Evolutionary conservation across 768 basidiomycete species (phyloP).

Genomic region (Strobilomyces dryophilus): DNA sequence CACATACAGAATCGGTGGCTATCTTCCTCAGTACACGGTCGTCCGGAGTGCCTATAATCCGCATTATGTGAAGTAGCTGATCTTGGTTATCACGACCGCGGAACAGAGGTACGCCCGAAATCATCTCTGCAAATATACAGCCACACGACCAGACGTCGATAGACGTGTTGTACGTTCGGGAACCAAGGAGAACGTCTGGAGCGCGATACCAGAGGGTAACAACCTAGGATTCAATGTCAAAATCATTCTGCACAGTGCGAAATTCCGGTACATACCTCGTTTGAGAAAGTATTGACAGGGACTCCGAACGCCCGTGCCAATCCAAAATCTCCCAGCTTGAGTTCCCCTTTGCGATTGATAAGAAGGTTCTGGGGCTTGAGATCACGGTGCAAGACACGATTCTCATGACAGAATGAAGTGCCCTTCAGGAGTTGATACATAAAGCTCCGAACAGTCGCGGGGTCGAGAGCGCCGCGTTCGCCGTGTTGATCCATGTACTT

Average conservation of each 20-base stretch:
- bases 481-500: slow-evolving; percentile 99
- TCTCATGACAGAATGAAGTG: slow-evolving; percentile 98
- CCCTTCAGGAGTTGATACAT: slow-evolving; percentile 98
- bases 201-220: slow-evolving; percentile 99
- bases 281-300: slow-evolving; percentile 98
- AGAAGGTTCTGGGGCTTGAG: slow-evolving; percentile 98
- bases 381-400: slow-evolving; percentile 95
- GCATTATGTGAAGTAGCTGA: slow-evolving; percentile 96
- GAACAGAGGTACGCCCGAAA: slow-evolving; percentile 94
- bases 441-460: slow-evolving; percentile 86
- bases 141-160: slow-evolving; percentile 99
- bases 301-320: slow-evolving; percentile 97
- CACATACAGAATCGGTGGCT: slow-evolving; percentile 77
- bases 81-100: slow-evolving; percentile 96
- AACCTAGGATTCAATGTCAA: slow-evolving; percentile 51
- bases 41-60: slow-evolving; percentile 92
- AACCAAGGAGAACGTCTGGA: slow-evolving; percentile 95
- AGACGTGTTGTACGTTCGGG: slow-evolving; percentile 94
- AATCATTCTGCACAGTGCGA: background rate
- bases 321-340: slow-evolving; percentile 98
- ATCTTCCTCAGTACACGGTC: slow-evolving; percentile 87
- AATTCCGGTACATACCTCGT: slow-evolving; percentile 56
- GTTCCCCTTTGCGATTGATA: slow-evolving; percentile 94
- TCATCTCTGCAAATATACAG: slow-evolving; percentile 99
- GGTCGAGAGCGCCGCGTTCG: slow-evolving; percentile 90